Evolutionary conservation across 23 red algal species (phyloP), one percentile per base, ranked within the genome.

Genomic region (Gracilaria gracilis): DNA sequence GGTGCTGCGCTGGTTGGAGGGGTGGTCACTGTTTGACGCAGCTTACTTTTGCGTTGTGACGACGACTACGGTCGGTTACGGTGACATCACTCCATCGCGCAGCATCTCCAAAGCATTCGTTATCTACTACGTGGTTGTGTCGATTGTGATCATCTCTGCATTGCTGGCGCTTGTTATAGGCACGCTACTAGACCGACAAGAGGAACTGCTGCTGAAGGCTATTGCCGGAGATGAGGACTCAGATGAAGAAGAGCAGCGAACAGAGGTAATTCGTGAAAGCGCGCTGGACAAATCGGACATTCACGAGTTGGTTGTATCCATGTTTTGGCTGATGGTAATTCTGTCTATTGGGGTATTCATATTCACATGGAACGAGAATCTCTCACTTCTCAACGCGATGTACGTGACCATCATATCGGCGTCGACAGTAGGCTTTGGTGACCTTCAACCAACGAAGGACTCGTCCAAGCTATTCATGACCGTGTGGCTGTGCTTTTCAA

Each of bases 1-100:
- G 1, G 57, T 66, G 35, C 20, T 92, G 38, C 15, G 79, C 39
- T 75, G 28, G 20, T 32, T 89, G 15, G 88, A 92, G 57, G 88
- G 88, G 8, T 92, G 88, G 88, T 82, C 75, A 20, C 69, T 92
- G 6, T 92, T 28, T 36, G 91, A 94, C 49, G 65, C 76, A 0
- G 54, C 49, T 15, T 94, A 94, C 58, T 94, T 94, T 39, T 81
- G 75, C 39, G 75, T 94, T 31, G 91, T 94, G 13, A 86, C 81
- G 16, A 87, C 91, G 0, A 94, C 82, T 17, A 96, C 88, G 21
- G 94, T 96, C 15, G 94, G 94, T 23, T 96, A 88, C 44, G 94
- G 94, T 47, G 94, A 96, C 76, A 80, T 96, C 32, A 81, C 84
- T 20, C 94, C 94, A 28, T 80, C 76, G 25, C 51, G 86, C 9